Evolutionary conservation across 139 green algal species (phyloP), one percentile per base, ranked within the genome.

Genomic region (Chara braunii): DNA sequence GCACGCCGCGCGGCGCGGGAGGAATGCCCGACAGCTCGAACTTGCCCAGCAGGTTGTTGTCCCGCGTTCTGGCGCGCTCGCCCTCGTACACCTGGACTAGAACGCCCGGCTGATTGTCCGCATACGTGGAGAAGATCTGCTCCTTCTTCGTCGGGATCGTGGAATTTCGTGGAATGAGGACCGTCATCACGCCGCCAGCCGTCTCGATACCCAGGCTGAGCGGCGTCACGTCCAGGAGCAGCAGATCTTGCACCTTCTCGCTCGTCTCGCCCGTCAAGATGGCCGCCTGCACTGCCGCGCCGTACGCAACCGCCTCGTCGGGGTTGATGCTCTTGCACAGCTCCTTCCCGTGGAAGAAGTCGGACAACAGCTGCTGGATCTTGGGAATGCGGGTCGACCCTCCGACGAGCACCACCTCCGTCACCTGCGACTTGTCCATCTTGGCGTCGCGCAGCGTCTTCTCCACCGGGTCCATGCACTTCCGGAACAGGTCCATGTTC

Each of bases 121-220:
- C 82, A 81, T 95, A 98, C 30, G 92, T 98, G 36, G 84, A 94
- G 87, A 98, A 98, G 8, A 96, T 80, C 84, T 97, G 89, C 85
- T 98, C 91, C 86, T 98, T 98, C 85, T 97, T 97, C 56, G 88
- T 95, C 53, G 92, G 92, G 54, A 98, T 88, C 59, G 92, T 97
- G 52, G 92, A 96, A 85, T 98, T 97, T 45, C 92, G 85, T 0
- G 78, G 75, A 65, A 98, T 96, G 24, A 98, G 81, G 24, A 77
- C 72, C 0, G 92, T 98, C 80, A 90, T 90, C 43, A 91, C 80
- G 51, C 86, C 86, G 51, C 87, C 85, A 34, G 85, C 90, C 14
- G 92, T 98, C 84, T 98, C 52, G n/a, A 98, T 80, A 54, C 92
- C 92, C 64, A 98, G 77, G 6, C 83, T 92, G 66, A 98, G 81